A percentile compares a stretch with the other conserved stretches of the same genome.
These are phyloP conservation scores for Trypanosoma congolense DNA, from an alignment of 208 protist species.

Conservation along the genomic window DNA sequence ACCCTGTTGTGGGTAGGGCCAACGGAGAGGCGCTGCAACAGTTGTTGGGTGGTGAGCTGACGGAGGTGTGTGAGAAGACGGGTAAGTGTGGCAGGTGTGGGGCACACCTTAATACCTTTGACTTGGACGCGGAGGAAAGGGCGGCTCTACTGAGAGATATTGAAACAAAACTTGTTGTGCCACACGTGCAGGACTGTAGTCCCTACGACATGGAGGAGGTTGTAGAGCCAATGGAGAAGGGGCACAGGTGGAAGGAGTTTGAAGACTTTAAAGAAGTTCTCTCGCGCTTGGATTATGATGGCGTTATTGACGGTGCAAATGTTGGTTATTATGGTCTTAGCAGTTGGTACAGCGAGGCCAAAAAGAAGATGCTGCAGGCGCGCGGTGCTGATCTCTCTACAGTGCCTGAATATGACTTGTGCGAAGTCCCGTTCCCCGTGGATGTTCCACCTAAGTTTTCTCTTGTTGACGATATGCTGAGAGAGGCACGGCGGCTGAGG, in stretches of 20 bases:
- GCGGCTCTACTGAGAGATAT: conserved; percentile 55
- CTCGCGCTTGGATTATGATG: conserved; percentile 45
- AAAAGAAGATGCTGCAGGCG: conserved; percentile 39
- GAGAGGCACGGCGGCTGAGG: conserved; percentile 25
- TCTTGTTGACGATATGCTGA: conserved; percentile 68
- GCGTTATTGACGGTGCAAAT: conserved; percentile 77
- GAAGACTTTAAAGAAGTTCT: conserved; percentile 44
- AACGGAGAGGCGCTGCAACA: conserved; percentile 48
- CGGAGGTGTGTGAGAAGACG: conserved; percentile 23
- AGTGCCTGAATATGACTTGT: conserved; percentile 35
- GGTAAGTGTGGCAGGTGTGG: conserved; percentile 45
- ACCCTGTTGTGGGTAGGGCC: conserved; percentile 61
- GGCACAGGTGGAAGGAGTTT: conserved; percentile 45
- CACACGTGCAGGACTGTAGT: conserved; percentile 38
- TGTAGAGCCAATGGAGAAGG: conserved; percentile 32
- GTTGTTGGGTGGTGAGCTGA: conserved; percentile 43
- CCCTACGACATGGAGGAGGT: conserved; percentile 52
- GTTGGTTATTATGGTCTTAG: conserved; percentile 81
- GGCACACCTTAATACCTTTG: conserved; percentile 47
- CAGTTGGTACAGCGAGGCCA: conserved; percentile 70
- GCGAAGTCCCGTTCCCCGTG: conserved; percentile 64
- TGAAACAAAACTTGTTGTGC: conserved; percentile 61
- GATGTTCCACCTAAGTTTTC: conserved; percentile 83
- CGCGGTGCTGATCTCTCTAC: conserved; percentile 37
- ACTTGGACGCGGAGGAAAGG: conserved; percentile 44